Base-by-base conservation (phyloP, 2,329 filamentous ascomycete species). In the Colletotrichum agaves region DNA sequence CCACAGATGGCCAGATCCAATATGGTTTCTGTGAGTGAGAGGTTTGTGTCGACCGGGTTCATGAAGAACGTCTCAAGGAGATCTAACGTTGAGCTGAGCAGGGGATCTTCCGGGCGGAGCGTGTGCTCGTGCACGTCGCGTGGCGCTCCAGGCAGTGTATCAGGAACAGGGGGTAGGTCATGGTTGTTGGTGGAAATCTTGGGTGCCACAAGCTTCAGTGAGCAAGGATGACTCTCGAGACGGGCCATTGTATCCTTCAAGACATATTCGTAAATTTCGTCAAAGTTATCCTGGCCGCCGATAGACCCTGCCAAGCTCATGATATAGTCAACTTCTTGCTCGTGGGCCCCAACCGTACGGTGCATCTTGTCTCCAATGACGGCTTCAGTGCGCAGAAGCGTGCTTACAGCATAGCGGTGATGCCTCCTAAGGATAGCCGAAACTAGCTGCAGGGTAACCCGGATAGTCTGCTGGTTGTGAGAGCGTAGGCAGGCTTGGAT, bases 1-100 rank as follows among this genome's bases (percentile, higher is more conserved):
- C 93, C 92, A 73, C 96, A 98, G 1, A 92, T 89, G 11, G 92
- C 92, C 44, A 99, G 83, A 71, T 93, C 91, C 31, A 97, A 87
- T 47, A 98, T 84, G 1, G 92, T 87, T 73, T 97, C 93, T 0
- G 95, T 98, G 2, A 98, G 84, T 0, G 91, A 92, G 3, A 99
- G 82, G 72, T 99, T 99, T 3, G 92, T 94, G 73, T 98, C 93
- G 3, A 98, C 90, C 3, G 93, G 91, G 73, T 99, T 99, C 5
- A 93, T 86, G 73, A 98, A 93, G 74, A 98, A 99, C 0, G 86
- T 90, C 49, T 91, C 86, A 11, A 99, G 79, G 7, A 95, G 84
- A 47, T 91, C 90, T 10, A 92, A 80, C 2, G 92, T 82, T 8
- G 92, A 88, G 75, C 87, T 88, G 52, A 90, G 83, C 39, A 90